phyloP scores from a whole-genome alignment of 805 yeast species.

The Millerozyma miso region DNA sequence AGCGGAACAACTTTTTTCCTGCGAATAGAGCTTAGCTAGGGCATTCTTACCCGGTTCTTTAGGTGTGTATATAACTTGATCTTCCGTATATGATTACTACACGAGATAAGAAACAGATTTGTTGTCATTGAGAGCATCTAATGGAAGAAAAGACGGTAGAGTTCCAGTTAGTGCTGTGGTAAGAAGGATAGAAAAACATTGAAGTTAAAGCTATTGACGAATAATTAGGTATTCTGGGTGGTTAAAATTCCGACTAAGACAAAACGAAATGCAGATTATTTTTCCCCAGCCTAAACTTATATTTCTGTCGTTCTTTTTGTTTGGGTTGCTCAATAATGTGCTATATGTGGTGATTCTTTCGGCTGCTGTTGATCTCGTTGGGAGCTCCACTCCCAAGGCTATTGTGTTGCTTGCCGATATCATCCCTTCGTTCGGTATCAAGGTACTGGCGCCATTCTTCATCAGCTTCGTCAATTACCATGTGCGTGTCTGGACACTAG shows the following conservation, averaged over 20 bases:
- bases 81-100: too few species aligned
- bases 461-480: slow-evolving; percentile 62
- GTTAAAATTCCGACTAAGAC: not conserved
- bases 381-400: slow-evolving; percentile 79
- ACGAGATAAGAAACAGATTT: too few species aligned
- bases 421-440: slow-evolving; percentile 71
- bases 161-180: too few species aligned
- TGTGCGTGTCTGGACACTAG: slow-evolving; percentile 49
- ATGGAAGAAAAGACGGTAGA: too few species aligned
- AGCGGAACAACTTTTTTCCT: not conserved
- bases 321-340: slow-evolving; percentile 85
- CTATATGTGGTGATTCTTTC: slow-evolving; percentile 87
- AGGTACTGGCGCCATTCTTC: slow-evolving; percentile 73
- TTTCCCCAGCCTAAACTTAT: slow-evolving; percentile 10
- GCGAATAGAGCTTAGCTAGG: too few species aligned
- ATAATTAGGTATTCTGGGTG: too few species aligned
- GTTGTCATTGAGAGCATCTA: too few species aligned
- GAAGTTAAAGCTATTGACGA: too few species aligned
- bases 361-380: slow-evolving; percentile 90
- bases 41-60: too few species aligned
- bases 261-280: slow-evolving; percentile 1
- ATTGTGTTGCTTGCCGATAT: slow-evolving; percentile 82
- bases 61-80: too few species aligned
- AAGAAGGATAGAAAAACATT: too few species aligned
- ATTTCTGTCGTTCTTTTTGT: slow-evolving; percentile 64